Conservation (phyloP, 2,329 filamentous ascomycete genomes). For the Epichloe coenophiala region DNA sequence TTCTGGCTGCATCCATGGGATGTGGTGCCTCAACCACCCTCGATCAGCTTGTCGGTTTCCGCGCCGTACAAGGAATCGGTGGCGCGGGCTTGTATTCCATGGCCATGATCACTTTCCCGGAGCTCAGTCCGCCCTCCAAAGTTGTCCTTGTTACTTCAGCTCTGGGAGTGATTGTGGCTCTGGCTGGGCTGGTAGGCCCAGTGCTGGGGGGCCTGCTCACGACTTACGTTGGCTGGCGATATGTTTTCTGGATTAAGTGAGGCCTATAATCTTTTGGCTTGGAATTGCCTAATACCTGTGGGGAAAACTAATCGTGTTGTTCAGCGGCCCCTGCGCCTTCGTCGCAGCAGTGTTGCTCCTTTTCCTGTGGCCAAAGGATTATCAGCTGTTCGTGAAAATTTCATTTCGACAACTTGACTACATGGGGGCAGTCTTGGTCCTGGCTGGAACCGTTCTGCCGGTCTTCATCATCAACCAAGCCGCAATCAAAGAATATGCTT, state of each 20-base stretch:
- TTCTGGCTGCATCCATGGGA: constrained; percentile 41
- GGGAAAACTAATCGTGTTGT: background rate
- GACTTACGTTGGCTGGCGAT: constrained; percentile 35
- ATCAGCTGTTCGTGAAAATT: constrained; percentile 22
- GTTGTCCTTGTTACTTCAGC: constrained; percentile 31
- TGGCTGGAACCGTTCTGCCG: constrained; percentile 10
- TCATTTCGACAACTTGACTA: constrained; percentile 38
- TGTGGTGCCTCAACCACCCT: constrained; percentile 26
- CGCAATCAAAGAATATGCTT: constrained; percentile 10
- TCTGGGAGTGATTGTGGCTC: constrained; percentile 34
- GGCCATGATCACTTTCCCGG: constrained; percentile 39
- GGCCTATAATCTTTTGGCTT: constrained; percentile 5
- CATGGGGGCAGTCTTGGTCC: constrained; percentile 27
- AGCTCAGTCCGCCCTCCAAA: constrained; percentile 29
- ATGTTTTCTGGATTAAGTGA: constrained; percentile 48
- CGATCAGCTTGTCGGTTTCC: constrained; percentile 33
- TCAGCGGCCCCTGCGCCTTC: constrained; percentile 35
- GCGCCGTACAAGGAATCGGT: constrained; percentile 37
- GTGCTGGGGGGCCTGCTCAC: constrained; percentile 39
- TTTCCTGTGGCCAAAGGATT: constrained; percentile 34
- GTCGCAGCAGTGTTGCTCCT: constrained; percentile 32
- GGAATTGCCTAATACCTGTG: too few species aligned
- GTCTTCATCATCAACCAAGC: constrained; percentile 13
- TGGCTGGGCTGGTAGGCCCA: constrained; percentile 38
- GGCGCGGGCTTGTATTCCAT: constrained; percentile 34